phyloP scores from a whole-genome alignment of 257 asterid genomes.

The Fraxinus anomala region DNA sequence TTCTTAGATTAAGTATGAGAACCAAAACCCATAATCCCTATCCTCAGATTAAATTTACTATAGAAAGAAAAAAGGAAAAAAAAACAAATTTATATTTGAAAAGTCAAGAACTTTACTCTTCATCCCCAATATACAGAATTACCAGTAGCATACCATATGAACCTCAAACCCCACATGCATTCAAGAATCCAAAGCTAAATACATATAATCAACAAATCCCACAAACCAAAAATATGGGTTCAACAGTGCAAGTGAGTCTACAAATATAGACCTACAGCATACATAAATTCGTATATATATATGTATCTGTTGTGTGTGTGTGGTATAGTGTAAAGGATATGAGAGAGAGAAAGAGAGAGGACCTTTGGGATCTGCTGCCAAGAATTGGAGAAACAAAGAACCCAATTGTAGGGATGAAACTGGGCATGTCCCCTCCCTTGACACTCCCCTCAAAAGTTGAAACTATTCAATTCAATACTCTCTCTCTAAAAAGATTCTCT shows the following conservation, averaged over 20 bases:
- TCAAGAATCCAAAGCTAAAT: slow-evolving; percentile 10
- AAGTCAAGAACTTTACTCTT: no score
- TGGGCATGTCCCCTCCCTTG: slow-evolving; percentile 77
- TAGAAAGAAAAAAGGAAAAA: no score
- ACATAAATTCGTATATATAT: not conserved
- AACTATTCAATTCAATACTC: slow-evolving; percentile 6
- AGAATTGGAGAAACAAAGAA: slow-evolving; percentile 61
- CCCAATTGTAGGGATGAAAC: slow-evolving; percentile 84
- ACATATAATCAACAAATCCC: slow-evolving; percentile 7
- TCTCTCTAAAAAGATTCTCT: slow-evolving; percentile 17
- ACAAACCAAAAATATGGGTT: slow-evolving; percentile 4
- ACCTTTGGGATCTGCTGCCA: slow-evolving; percentile 87
- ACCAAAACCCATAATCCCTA: not conserved
- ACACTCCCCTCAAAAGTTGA: slow-evolving; percentile 22
- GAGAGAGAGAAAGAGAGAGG: slow-evolving; percentile 16
- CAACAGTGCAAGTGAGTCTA: slow-evolving; percentile 22
- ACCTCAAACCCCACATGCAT: not conserved
- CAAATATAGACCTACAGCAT: not conserved
- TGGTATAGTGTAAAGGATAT: slow-evolving; percentile 9
- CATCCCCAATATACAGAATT: not conserved
- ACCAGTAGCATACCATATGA: not conserved
- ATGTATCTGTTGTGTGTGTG: not conserved
- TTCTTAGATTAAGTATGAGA: not conserved
- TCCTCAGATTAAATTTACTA: not conserved
- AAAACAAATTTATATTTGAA: not conserved